phyloP scores from a whole-genome alignment of 2,329 filamentous ascomycete genomes.

The Ophiocordyceps unilateralis region DNA sequence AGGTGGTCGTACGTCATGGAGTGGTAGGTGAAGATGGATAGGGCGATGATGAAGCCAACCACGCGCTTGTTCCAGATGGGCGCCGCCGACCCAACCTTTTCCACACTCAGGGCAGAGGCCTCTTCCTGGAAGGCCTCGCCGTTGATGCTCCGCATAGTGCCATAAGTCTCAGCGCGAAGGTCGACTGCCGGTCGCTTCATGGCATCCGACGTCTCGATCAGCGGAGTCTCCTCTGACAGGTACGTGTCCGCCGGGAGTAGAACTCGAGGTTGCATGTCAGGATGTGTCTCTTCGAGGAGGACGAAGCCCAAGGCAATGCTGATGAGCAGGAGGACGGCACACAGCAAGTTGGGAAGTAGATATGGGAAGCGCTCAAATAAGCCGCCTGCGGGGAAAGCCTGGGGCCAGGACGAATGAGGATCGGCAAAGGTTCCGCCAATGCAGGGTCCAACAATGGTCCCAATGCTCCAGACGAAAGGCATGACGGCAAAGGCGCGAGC shows the following conservation, averaged over 20 bases:
- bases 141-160: slow-evolving; percentile 38
- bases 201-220: slow-evolving; percentile 59
- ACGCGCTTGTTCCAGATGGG: slow-evolving; percentile 43
- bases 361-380: slow-evolving; percentile 72
- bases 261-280: slow-evolving; percentile 50
- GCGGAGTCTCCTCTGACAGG: slow-evolving; percentile 50
- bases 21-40: slow-evolving; percentile 87
- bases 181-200: slow-evolving; percentile 58
- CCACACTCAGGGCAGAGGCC: slow-evolving; percentile 9
- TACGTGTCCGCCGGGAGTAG: slow-evolving; percentile 29
- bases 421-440: slow-evolving; percentile 79
- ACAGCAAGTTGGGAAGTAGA: slow-evolving; percentile 76
- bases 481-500: slow-evolving; percentile 78
- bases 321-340: slow-evolving; percentile 55
- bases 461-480: slow-evolving; percentile 87
- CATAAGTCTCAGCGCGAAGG: slow-evolving; percentile 62
- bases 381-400: slow-evolving; percentile 45
- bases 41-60: slow-evolving; percentile 58
- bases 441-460: slow-evolving; percentile 74
- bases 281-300: slow-evolving; percentile 76
- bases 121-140: slow-evolving; percentile 30
- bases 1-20: slow-evolving; percentile 91
- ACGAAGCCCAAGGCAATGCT: slow-evolving; percentile 71
- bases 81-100: slow-evolving; percentile 15
- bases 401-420: slow-evolving; percentile 57